Evolutionary conservation across 2,329 filamentous ascomycete genomes (phyloP).

Genomic region (Paracorniculantispora psalliotae): DNA sequence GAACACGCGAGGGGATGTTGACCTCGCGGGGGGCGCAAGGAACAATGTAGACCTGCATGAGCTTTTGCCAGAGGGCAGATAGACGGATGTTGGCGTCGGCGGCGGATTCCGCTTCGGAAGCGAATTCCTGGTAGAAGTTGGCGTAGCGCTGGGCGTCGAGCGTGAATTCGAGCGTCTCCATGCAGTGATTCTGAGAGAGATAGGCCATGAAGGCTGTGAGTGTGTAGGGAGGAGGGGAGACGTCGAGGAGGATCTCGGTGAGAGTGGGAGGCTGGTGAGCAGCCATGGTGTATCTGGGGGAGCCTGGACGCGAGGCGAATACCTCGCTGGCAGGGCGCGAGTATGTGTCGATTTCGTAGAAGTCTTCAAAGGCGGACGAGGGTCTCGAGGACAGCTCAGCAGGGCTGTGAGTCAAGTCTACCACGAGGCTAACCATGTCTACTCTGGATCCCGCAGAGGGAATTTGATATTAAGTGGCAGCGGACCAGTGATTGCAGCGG

Average conservation of each 20-base stretch:
- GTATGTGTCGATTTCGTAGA: constrained; percentile 31
- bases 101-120: constrained; percentile 32
- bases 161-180: constrained; percentile 95
- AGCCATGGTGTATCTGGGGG: constrained; percentile 27
- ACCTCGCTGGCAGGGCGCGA: constrained; percentile 48
- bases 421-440: constrained; percentile 44
- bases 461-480: neutral
- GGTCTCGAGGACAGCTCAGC: constrained; percentile 40
- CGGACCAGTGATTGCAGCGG: neutral
- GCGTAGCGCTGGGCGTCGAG: constrained; percentile 87
- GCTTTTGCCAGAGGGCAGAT: constrained; percentile 76
- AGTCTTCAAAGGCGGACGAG: constrained; percentile 41
- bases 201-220: constrained; percentile 93
- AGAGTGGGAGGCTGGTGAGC: constrained; percentile 58
- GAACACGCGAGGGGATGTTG: constrained; percentile 81
- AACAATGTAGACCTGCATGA: constrained; percentile 85
- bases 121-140: constrained; percentile 46
- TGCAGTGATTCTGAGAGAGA: constrained; percentile 91
- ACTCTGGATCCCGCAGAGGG: constrained; percentile 12
- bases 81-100: constrained; percentile 57
- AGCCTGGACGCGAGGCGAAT: constrained; percentile 38
- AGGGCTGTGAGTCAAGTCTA: constrained; percentile 37
- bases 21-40: constrained; percentile 82
- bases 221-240: constrained; percentile 82
- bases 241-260: constrained; percentile 81